phyloP scores from a whole-genome alignment of 2,329 filamentous ascomycete genomes.

The Coniochaeta sp. region DNA sequence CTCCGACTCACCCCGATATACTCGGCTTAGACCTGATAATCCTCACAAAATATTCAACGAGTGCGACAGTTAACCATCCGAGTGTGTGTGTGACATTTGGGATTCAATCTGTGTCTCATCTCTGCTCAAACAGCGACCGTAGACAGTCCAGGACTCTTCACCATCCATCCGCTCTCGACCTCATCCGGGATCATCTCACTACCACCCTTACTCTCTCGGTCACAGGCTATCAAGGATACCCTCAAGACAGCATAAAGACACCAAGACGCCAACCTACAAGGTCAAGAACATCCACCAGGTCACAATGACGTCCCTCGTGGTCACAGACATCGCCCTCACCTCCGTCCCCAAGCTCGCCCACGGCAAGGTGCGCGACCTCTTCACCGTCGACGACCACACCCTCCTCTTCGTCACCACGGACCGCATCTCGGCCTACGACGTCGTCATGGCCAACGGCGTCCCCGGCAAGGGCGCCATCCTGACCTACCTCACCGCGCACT shows the following conservation, averaged over 20 bases:
- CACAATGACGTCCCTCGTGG: slow-evolving; percentile 14
- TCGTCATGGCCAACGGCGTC: slow-evolving; percentile 49
- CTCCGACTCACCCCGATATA: not conserved
- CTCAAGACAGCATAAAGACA: too few species aligned
- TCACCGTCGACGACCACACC: slow-evolving; percentile 17
- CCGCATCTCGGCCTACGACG: slow-evolving; percentile 93
- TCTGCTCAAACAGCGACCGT: too few species aligned
- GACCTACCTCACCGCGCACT: slow-evolving; percentile 39
- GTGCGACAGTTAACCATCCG: too few species aligned
- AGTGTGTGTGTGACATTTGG: too few species aligned
- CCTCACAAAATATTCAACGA: not conserved
- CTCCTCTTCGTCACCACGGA: slow-evolving; percentile 39
- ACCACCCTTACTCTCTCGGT: not conserved
- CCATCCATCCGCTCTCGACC: too few species aligned
- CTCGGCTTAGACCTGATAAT: not conserved
- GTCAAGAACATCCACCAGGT: not conserved
- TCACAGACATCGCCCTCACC: slow-evolving; percentile 19
- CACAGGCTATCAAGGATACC: not conserved
- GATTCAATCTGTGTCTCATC: too few species aligned
- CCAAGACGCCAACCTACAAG: too few species aligned
- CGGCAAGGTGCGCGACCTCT: slow-evolving; percentile 22
- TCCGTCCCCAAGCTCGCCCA: slow-evolving; percentile 22
- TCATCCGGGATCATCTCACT: too few species aligned
- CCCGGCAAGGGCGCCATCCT: slow-evolving; percentile 47
- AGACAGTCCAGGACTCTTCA: too few species aligned